These are phyloP conservation scores for Claviceps purpurea DNA, from an alignment of 2,329 filamentous ascomycete species.

Conservation along the genomic window DNA sequence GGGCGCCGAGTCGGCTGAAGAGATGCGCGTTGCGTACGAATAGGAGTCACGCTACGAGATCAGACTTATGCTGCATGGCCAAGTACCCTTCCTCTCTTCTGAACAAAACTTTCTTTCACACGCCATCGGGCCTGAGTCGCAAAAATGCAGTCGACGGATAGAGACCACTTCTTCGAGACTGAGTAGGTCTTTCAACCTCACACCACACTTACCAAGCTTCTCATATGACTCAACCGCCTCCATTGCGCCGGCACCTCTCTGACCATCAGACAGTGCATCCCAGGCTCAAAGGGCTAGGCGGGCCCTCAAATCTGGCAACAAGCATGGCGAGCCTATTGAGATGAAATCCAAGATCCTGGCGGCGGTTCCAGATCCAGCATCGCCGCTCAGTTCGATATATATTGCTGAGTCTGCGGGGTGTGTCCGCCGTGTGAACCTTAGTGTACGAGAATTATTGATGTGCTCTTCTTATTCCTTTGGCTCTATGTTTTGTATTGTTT, in stretches of 20 bases:
- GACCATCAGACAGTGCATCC: conserved; percentile 26
- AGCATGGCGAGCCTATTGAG: conserved; percentile 65
- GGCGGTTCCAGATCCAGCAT: conserved; percentile 52
- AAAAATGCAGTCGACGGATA: conserved; percentile 58
- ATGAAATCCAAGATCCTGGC: conserved; percentile 81
- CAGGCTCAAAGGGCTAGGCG: conserved; percentile 43
- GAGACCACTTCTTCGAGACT: conserved; percentile 83
- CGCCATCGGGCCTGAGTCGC: not conserved
- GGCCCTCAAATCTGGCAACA: conserved; percentile 59
- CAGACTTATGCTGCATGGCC: not conserved
- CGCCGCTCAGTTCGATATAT: conserved; percentile 47
- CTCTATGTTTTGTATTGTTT: too few species aligned
- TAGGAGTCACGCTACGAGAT: not conserved
- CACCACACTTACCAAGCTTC: not conserved
- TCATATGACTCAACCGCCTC: not conserved
- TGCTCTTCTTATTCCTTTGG: not conserved
- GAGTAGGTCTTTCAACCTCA: conserved; percentile 44
- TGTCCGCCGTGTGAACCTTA: conserved; percentile 46
- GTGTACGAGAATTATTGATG: conserved; percentile 3
- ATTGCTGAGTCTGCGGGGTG: conserved; percentile 80
- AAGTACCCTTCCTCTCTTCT: not conserved
- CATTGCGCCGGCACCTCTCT: not conserved
- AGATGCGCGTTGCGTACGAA: not conserved
- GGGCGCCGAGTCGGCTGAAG: not conserved
- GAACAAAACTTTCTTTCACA: not conserved